These are phyloP conservation scores for Trichoderma semiorbis DNA, from an alignment of 2,329 filamentous ascomycete genomes.

Conservation along the genomic window DNA sequence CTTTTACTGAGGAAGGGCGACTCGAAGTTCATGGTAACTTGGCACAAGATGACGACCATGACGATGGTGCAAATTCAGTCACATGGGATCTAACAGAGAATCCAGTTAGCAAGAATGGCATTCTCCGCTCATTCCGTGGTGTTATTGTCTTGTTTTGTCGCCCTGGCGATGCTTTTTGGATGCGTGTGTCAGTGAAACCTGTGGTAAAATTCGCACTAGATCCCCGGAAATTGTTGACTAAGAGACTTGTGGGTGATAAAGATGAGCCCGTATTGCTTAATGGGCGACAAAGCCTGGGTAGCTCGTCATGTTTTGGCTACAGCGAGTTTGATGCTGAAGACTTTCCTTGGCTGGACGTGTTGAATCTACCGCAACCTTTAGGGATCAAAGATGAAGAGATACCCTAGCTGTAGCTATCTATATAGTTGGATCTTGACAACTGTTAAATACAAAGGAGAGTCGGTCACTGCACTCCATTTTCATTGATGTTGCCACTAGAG, in stretches of 20 bases:
- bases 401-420: neutral
- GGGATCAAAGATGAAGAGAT: neutral
- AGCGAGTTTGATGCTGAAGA: neutral
- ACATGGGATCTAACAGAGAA: neutral
- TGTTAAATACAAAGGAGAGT: too few species aligned
- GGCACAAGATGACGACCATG: neutral
- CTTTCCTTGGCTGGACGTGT: neutral
- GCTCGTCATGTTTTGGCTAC: neutral
- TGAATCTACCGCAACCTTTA: neutral
- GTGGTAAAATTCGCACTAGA: neutral
- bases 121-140: neutral
- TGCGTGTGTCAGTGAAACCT: neutral
- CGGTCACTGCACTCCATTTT: too few species aligned
- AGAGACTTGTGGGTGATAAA: neutral
- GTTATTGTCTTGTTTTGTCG: neutral
- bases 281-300: neutral
- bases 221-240: neutral
- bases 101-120: neutral
- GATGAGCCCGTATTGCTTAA: neutral
- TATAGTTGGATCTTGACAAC: too few species aligned
- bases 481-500: too few species aligned
- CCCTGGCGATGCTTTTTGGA: neutral
- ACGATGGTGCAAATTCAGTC: neutral
- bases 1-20: neutral
- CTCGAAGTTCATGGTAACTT: neutral